Evolutionary conservation across 2,329 filamentous ascomycete genomes (phyloP), one percentile per base, ranked within the genome.

Genomic region (Verruconis gallopava): DNA sequence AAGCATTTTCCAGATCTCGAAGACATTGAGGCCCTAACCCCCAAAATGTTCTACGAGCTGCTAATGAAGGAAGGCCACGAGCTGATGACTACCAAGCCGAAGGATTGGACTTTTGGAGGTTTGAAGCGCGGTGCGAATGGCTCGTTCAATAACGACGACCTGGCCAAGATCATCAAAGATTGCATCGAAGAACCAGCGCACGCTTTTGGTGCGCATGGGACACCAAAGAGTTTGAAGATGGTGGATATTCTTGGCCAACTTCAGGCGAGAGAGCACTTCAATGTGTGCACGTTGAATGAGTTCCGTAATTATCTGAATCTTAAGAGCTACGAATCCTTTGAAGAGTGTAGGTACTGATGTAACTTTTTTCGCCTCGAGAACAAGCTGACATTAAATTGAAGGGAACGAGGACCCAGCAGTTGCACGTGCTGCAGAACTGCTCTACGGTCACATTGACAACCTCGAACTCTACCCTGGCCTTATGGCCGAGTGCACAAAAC

Each of bases 61-160:
- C 54, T 65, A 50, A 63, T 51, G 53, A 50, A 44, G 9, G 50
- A 60, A 38, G 62, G 58, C 19, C 62, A 60, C 1, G 73, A 80
- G 21, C 68, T 84, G 48, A 61, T 79, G 13, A 64, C 55, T 48
- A 81, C 45, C 54, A 58, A 5, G 55, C 64, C 1, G 62, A 81
- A 52, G 73, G 81, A 37, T n/a, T 42, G 43, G 43, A 68, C 66
- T 1, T 85, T 88, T 52, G 73, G 70, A 6, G 67, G 71, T 3
- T 73, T 82, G 47, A 54, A 73, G 54, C 72, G 81, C 32, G 69
- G 73, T 4, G 52, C 64, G 0, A 70, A 82, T 42, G 81, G 81
- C 6, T 72, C 58, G 21, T 84, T 84, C 61, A 63, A 68, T 37
- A 83, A 88, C 42, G 77, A 82, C 38, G 79, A 85, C 12, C 71